A percentile compares a stretch with the other conserved stretches of the same genome.
phyloP scores from a whole-genome alignment of 257 asterid genomes.

The Thymus mandschuricus region DNA sequence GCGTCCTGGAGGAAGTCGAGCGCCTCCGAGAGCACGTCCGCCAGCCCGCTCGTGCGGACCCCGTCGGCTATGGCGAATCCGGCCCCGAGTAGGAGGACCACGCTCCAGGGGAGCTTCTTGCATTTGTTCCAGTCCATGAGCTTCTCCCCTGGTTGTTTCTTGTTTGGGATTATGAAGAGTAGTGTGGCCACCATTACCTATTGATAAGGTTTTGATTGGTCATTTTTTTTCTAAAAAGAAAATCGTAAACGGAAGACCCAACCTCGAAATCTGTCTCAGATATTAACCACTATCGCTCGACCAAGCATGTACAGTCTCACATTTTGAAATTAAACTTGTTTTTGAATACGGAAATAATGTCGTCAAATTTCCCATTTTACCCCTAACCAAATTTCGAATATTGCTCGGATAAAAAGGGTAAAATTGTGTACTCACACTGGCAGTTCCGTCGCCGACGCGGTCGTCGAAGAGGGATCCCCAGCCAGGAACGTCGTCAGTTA shows the following conservation, averaged over 20 bases:
- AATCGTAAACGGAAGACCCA: too few relatives aligned
- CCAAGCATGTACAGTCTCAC: too few relatives aligned
- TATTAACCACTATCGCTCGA: too few relatives aligned
- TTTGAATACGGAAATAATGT: too few relatives aligned
- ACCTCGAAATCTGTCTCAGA: too few relatives aligned
- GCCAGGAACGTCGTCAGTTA: conserved; percentile 90
- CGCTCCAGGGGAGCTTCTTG: conserved; percentile 90
- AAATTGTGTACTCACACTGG: conserved; percentile 51
- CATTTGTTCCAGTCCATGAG: conserved; percentile 98
- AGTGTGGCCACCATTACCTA: conserved; percentile 94
- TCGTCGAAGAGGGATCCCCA: conserved; percentile 83
- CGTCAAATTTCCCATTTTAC: too few relatives aligned
- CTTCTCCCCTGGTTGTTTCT: conserved; percentile 73
- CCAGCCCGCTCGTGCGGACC: conserved; percentile 79
- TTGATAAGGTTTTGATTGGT: too few relatives aligned
- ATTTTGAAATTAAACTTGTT: too few relatives aligned
- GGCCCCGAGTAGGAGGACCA: conserved; percentile 76
- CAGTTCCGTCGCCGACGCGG: conserved; percentile 95
- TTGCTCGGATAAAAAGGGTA: too few relatives aligned
- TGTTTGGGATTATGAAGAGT: conserved; percentile 83
- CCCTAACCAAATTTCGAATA: too few relatives aligned
- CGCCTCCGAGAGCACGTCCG: conserved; percentile 60
- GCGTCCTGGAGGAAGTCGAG: conserved; percentile 59
- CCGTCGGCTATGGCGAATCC: conserved; percentile 96
- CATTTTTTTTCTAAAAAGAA: too few relatives aligned